Evolutionary conservation across 192 early-diverging fungal genomes (phyloP).

Genomic region (Umbelopsis sp.): DNA sequence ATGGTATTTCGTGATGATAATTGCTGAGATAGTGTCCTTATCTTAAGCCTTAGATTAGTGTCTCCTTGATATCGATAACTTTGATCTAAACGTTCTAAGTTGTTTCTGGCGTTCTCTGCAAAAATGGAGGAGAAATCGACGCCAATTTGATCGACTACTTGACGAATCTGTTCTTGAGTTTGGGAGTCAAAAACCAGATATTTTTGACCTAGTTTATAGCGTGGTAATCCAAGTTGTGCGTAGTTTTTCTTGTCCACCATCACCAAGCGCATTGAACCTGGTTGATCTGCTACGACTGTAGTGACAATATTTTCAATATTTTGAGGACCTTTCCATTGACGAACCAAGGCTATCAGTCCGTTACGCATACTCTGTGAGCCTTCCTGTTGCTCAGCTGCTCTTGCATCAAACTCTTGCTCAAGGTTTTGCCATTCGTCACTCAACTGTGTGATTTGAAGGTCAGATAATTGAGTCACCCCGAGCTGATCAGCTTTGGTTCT

Average conservation of each 20-base stretch:
- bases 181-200: conserved; percentile 18
- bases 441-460: background rate
- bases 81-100: conserved; percentile 14
- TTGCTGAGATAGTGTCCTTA: background rate
- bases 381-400: conserved; percentile 19
- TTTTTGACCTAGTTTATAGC: background rate
- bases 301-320: conserved; percentile 14
- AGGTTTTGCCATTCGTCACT: conserved; percentile 15
- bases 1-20: background rate
- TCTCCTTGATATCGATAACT: conserved; percentile 1
- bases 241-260: conserved; percentile 22
- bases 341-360: background rate
- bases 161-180: conserved; percentile 14
- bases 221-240: conserved; percentile 6
- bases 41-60: background rate
- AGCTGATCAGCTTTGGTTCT: background rate
- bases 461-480: background rate
- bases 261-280: background rate
- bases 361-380: background rate
- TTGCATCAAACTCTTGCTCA: conserved; percentile 16
- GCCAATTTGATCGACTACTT: background rate
- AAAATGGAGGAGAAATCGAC: conserved; percentile 18
- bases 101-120: conserved; percentile 21
- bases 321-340: conserved; percentile 11
- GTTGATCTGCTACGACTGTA: background rate